phyloP scores from a whole-genome alignment of 306 rosid genomes.

The Lotus japonicus region DNA sequence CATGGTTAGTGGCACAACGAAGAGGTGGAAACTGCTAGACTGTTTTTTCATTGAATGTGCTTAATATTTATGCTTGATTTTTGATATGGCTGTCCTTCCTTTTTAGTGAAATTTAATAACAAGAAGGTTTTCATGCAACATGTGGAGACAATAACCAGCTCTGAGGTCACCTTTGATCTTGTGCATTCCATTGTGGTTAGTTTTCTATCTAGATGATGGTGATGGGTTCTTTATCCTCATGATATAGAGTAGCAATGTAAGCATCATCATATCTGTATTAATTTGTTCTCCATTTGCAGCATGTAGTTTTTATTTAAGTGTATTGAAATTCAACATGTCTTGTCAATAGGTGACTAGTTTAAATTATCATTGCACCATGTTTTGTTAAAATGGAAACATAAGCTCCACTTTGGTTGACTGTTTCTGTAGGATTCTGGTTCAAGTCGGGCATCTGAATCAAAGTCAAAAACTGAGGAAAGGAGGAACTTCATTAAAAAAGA shows the following conservation, averaged over 20 bases:
- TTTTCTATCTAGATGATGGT: neutral
- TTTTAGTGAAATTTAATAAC: conserved; percentile 43
- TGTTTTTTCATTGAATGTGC: neutral
- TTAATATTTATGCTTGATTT: conserved; percentile 6
- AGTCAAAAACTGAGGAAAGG: conserved; percentile 54
- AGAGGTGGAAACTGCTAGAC: conserved; percentile 1
- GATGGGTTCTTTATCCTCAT: neutral
- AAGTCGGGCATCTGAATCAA: conserved; percentile 15
- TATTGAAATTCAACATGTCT: neutral
- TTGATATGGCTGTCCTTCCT: conserved; percentile 16
- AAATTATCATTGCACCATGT: neutral
- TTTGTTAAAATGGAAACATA: neutral
- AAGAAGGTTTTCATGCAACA: conserved; percentile 78
- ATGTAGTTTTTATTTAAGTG: neutral
- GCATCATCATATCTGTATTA: neutral
- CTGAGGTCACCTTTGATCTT: conserved; percentile 46
- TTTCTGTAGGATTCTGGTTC: conserved; percentile 51
- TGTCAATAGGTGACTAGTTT: conserved; percentile 4
- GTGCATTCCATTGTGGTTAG: conserved; percentile 73
- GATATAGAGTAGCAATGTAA: neutral
- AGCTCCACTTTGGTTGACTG: conserved; percentile 14
- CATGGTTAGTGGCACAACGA: conserved; percentile 10
- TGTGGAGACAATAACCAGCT: conserved; percentile 66
- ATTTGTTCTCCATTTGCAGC: neutral
- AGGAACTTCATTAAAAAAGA: conserved; percentile 46